Percentiles rank a stretch among this genome's conserved stretches.
Conservation (phyloP, 352 stramenopile species). For the Lagenidium giganteum region DNA sequence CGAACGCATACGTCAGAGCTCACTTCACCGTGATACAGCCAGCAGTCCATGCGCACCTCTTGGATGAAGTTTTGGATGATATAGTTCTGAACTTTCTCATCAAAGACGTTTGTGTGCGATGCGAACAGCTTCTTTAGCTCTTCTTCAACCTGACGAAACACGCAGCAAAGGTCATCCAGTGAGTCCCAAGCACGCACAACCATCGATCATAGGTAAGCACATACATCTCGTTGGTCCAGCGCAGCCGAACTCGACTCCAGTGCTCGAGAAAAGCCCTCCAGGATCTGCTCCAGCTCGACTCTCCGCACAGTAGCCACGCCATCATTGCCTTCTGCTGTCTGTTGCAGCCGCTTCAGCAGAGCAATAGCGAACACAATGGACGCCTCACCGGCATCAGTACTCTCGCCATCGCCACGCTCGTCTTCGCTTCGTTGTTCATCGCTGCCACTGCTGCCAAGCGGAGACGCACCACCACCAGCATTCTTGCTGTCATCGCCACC, state of each 20-base stretch:
- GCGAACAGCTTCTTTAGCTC: slow-evolving; percentile 71
- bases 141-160: slow-evolving; percentile 33
- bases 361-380: slow-evolving; percentile 53
- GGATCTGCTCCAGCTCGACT: slow-evolving; percentile 50
- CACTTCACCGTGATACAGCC: background rate
- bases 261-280: slow-evolving; percentile 51
- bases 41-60: slow-evolving; percentile 21
- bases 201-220: background rate
- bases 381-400: slow-evolving; percentile 19
- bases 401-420: slow-evolving; percentile 13
- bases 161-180: too few species aligned
- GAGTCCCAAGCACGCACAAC: background rate
- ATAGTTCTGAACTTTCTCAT: slow-evolving; percentile 81
- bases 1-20: background rate
- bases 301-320: slow-evolving; percentile 34
- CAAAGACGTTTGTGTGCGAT: slow-evolving; percentile 78
- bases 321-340: slow-evolving; percentile 26
- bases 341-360: slow-evolving; percentile 51
- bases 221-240: slow-evolving; percentile 32
- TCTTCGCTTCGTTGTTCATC: too few species aligned
- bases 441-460: too few species aligned
- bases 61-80: slow-evolving; percentile 86
- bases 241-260: slow-evolving; percentile 37
- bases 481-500: too few species aligned
- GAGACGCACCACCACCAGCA: too few species aligned